Base-by-base conservation (phyloP, 2,329 filamentous ascomycete species). In the Penicillium decumbens region DNA sequence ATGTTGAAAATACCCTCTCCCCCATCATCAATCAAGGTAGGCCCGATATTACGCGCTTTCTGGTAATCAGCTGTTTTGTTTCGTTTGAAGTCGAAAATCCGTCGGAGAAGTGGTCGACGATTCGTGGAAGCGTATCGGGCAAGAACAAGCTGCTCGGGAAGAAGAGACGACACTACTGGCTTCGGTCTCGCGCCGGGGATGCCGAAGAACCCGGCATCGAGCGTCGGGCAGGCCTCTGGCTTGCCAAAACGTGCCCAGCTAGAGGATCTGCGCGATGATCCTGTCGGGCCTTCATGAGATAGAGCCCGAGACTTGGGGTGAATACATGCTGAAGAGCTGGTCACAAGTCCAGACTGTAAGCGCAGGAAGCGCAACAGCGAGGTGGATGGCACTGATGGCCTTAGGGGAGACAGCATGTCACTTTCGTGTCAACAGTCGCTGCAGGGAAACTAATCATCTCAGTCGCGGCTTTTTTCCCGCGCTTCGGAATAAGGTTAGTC, bases 351-450 rank as follows among this genome's bases (percentile, higher is more conserved):
- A 56, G 86, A 82, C 68, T 91, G 88, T 46, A 77, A 80, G 58
- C 82, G 83, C 55, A 93, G 77, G 67, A 88, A 92, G 58, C 83
- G 83, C 55, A 93, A 76, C 18, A 92, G 79, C 38, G 70, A 71
- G 49, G 71, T 65, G 45, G 80, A 83, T 41, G 80, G 80, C 56
- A 69, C 73, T 45, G 64, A 66, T 38, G 68, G 62, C 59, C 66
- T 70, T 47, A 69, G 53, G 46, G 63, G 57, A 54, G 67, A 64
- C 57, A 72, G 62, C 71, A 73, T 73, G 59, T 67, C 69, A 63
- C 50, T 41, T 50, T 49, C 48, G 49, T 53, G 53, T 51, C 43
- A 27, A 52, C 32, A 46, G 28, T 32, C 40, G 29, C 43, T 47
- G 48, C 39, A 47, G 30, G 38, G 30, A 46, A 43, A 33, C 18